Conservation (phyloP, 768 basidiomycete genomes). For the Russula lepida region DNA sequence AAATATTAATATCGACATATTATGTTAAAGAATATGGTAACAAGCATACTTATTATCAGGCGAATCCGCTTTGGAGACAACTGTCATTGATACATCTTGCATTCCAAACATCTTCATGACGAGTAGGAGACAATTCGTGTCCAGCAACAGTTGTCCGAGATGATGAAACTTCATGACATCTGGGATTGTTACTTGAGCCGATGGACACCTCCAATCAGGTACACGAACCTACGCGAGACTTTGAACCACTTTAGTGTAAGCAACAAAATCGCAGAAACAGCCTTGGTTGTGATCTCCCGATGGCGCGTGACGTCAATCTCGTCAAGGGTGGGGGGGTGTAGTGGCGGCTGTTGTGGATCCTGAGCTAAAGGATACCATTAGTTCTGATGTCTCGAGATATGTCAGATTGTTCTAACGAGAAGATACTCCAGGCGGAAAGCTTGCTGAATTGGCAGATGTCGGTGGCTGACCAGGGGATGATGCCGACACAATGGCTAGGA, state of each 20-base stretch:
- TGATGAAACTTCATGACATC: constrained; percentile 99
- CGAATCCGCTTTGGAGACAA: constrained; percentile 83
- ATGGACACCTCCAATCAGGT: neutral
- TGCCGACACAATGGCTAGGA: constrained; percentile 89
- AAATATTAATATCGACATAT: constrained; percentile 4
- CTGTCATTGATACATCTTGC: constrained; percentile 77
- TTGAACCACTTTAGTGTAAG: constrained; percentile 97
- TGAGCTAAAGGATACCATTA: constrained; percentile 34
- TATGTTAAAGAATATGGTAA: neutral
- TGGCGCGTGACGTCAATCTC: constrained; percentile 92
- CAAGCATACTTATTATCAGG: constrained; percentile 68
- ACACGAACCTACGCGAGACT: constrained; percentile 71
- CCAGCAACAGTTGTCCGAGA: constrained; percentile 88
- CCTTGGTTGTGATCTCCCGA: constrained; percentile 95
- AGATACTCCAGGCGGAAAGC: constrained; percentile 61
- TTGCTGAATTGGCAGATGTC: constrained; percentile 57
- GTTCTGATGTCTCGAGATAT: neutral
- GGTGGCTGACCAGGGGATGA: constrained; percentile 54
- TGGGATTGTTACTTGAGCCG: constrained; percentile 28
- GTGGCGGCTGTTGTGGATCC: constrained; percentile 43
- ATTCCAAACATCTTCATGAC: constrained; percentile 98
- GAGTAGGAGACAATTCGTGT: constrained; percentile 88
- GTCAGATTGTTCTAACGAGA: constrained; percentile 41
- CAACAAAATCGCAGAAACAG: constrained; percentile 88
- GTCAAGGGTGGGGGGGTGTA: constrained; percentile 69